These are phyloP conservation scores for Erodium maritimum DNA, from an alignment of 345 rosid species.

Conservation along the genomic window DNA sequence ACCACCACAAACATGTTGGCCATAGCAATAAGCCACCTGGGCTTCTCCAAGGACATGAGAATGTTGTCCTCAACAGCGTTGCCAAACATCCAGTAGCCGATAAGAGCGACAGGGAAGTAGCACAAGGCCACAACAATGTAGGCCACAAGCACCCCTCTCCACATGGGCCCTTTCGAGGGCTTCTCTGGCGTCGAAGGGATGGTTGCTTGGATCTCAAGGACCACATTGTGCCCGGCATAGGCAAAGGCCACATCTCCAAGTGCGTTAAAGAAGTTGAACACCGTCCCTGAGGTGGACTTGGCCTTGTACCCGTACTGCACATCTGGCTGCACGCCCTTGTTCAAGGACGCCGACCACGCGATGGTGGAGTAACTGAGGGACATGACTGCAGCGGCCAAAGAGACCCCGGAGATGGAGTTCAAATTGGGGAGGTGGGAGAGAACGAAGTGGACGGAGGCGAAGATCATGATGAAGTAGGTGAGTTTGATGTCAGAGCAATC, in stretches of 20 bases:
- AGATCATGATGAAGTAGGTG: conserved; percentile 61
- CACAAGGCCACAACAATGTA: conserved; percentile 68
- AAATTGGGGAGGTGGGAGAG: conserved; percentile 72
- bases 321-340: conserved; percentile 31
- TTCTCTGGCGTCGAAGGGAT: conserved; percentile 76
- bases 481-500: conserved; percentile 35
- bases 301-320: conserved; percentile 46
- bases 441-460: conserved; percentile 53
- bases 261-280: conserved; percentile 56
- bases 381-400: too few species aligned
- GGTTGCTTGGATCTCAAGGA: conserved; percentile 87
- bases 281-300: conserved; percentile 16
- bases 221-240: conserved; percentile 78
- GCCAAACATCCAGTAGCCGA: conserved; percentile 55
- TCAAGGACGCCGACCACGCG: conserved; percentile 46
- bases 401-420: conserved; percentile 54
- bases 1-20: conserved; percentile 70
- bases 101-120: conserved; percentile 66
- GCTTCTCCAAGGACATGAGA: conserved; percentile 50
- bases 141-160: conserved; percentile 72
- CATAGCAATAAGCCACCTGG: conserved; percentile 53
- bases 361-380: conserved; percentile 74
- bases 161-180: conserved; percentile 73
- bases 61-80: conserved; percentile 55
- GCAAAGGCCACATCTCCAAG: conserved; percentile 77